Conservation (phyloP, 1,284 basidiomycete genomes). For the Cryptococcus jaspeensis region DNA sequence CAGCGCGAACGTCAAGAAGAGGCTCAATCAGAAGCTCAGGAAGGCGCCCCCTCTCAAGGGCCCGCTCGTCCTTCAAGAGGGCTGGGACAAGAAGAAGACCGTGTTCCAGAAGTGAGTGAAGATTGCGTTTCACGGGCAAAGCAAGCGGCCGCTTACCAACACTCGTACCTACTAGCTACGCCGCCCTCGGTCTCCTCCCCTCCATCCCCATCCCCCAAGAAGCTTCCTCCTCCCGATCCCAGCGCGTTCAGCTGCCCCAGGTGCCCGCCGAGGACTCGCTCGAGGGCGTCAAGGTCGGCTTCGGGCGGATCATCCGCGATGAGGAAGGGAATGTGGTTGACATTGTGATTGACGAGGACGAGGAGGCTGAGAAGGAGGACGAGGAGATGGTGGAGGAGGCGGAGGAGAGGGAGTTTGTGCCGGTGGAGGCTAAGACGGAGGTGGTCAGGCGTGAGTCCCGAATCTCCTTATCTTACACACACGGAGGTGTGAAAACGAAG, state of each 20-base stretch:
- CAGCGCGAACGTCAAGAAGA: slow-evolving; percentile 29
- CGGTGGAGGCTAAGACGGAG: slow-evolving; percentile 49
- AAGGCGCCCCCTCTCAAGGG: slow-evolving; percentile 78
- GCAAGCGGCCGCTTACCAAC: not conserved
- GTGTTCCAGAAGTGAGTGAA: slow-evolving; percentile 83
- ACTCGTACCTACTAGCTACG: slow-evolving; percentile 35
- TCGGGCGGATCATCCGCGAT: slow-evolving; percentile 83
- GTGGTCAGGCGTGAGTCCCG: slow-evolving; percentile 48
- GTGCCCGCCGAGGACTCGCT: slow-evolving; percentile 50
- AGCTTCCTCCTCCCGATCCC: slow-evolving; percentile 27
- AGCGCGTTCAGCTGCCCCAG: slow-evolving; percentile 52
- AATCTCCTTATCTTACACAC: too few relatives aligned
- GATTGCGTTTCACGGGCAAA: not conserved
- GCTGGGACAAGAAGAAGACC: slow-evolving; percentile 87
- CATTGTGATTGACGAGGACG: slow-evolving; percentile 65
- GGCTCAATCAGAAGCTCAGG: slow-evolving; percentile 52
- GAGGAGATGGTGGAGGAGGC: slow-evolving; percentile 18
- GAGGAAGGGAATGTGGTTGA: slow-evolving; percentile 73
- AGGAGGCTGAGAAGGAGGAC: slow-evolving; percentile 46
- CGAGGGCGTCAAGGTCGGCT: slow-evolving; percentile 54
- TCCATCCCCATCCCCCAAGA: slow-evolving; percentile 40
- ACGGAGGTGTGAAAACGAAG: not conserved
- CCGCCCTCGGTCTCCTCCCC: slow-evolving; percentile 48
- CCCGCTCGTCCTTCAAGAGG: slow-evolving; percentile 75
- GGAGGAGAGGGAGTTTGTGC: slow-evolving; percentile 20